A percentile compares a stretch with the other conserved stretches of the same genome.
Conservation (phyloP, 768 basidiomycete genomes). For the Tubosaeta sp. region DNA sequence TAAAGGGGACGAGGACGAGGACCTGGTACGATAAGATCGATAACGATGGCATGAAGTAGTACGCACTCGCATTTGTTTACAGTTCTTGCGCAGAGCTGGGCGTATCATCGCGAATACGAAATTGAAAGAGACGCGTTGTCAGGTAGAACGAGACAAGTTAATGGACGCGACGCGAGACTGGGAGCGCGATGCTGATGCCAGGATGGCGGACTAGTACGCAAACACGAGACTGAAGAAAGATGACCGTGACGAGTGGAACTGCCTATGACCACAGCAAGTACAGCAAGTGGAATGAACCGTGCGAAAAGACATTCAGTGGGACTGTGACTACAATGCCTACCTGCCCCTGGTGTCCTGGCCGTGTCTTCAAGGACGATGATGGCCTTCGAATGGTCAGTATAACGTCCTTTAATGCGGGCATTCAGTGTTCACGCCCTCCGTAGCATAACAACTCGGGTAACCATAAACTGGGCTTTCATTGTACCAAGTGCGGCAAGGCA, state of each 20-base stretch:
- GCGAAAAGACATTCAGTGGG: not conserved
- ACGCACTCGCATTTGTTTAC: too few relatives aligned
- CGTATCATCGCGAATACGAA: too few relatives aligned
- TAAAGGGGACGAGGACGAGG: not conserved
- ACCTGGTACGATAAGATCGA: not conserved
- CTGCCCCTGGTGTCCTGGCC: constrained; percentile 16
- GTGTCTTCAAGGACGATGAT: constrained; percentile 10
- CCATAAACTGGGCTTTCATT: constrained; percentile 1
- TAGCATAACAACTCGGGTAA: constrained; percentile 15
- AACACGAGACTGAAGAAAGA: too few relatives aligned
- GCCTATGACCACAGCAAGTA: not conserved
- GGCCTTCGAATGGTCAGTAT: constrained; percentile 16
- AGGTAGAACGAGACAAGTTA: too few relatives aligned
- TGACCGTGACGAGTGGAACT: too few relatives aligned
- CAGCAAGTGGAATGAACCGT: constrained; percentile 9
- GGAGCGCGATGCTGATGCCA: too few relatives aligned
- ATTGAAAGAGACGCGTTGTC: too few relatives aligned
- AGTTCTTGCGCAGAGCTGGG: too few relatives aligned
- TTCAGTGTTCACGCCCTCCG: not conserved
- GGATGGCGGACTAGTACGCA: too few relatives aligned
- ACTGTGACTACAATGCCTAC: constrained; percentile 9
- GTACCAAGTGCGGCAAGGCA: constrained; percentile 5
- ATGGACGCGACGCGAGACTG: too few relatives aligned
- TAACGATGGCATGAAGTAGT: too few relatives aligned
- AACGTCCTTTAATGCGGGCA: not conserved